phyloP scores from a whole-genome alignment of 805 yeast species.

The Candida xyloterini region DNA sequence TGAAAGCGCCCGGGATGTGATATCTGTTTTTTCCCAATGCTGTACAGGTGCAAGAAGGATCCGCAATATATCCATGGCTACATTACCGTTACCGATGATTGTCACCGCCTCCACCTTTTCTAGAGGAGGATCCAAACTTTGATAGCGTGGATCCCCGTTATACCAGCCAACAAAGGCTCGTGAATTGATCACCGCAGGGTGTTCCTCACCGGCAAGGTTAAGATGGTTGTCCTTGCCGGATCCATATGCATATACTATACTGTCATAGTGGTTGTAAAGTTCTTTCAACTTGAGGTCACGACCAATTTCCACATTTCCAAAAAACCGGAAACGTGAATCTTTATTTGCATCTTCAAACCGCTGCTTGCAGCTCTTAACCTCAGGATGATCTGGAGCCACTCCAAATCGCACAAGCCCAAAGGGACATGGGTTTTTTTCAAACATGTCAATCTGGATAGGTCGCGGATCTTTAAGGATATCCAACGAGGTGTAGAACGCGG shows the following conservation, averaged over 20 bases:
- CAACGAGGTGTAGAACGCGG: slow-evolving; percentile 88
- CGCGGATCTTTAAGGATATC: slow-evolving; percentile 49
- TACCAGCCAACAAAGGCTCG: slow-evolving; percentile 94
- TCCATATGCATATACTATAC: slow-evolving; percentile 81
- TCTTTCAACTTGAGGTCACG: slow-evolving; percentile 49
- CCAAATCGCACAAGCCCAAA: slow-evolving; percentile 91
- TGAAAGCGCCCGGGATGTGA: slow-evolving; percentile 56
- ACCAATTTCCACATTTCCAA: slow-evolving; percentile 75
- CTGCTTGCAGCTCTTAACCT: slow-evolving; percentile 82
- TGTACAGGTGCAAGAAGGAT: slow-evolving; percentile 57
- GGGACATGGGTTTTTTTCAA: slow-evolving; percentile 84
- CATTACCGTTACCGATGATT: slow-evolving; percentile 96
- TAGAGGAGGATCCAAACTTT: slow-evolving; percentile 53
- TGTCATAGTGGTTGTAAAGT: slow-evolving; percentile 59
- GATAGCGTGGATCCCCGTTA: slow-evolving; percentile 76
- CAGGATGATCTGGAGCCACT: slow-evolving; percentile 99
- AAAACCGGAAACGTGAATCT: slow-evolving; percentile 47
- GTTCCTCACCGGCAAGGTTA: slow-evolving; percentile 56
- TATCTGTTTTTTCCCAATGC: slow-evolving; percentile 70
- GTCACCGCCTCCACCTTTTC: slow-evolving; percentile 60
- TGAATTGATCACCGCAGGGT: slow-evolving; percentile 72
- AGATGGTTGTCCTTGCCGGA: slow-evolving; percentile 56
- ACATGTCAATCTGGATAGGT: slow-evolving; percentile 56
- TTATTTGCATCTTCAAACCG: slow-evolving; percentile 55
- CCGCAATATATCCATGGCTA: slow-evolving; percentile 88